These are phyloP conservation scores for Mycena latifolia DNA, from an alignment of 768 basidiomycete species.

Conservation along the genomic window DNA sequence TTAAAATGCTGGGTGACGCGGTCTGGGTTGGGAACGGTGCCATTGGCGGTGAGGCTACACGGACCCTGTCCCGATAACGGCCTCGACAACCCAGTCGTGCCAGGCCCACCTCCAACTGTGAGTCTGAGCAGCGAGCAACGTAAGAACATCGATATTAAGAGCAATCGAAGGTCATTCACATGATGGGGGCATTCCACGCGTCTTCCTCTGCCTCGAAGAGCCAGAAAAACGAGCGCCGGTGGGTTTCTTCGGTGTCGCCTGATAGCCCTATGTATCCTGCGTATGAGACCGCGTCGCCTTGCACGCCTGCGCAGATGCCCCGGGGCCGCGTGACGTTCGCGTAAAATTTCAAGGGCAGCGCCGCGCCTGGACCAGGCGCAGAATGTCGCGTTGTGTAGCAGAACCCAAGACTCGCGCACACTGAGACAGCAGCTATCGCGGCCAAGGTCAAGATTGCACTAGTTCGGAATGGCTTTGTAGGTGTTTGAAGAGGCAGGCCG, in stretches of 20 bases:
- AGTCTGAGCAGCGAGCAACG: constrained; percentile 37
- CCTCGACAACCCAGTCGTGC: constrained; percentile 41
- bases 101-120: constrained; percentile 46
- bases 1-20: constrained; percentile 30
- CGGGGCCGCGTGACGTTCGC: constrained; percentile 14
- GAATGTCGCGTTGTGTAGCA: constrained; percentile 6
- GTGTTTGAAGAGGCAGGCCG: not conserved
- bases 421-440: not conserved
- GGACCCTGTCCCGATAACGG: constrained; percentile 40
- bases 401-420: constrained; percentile 9
- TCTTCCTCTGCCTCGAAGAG: constrained; percentile 43
- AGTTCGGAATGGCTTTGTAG: not conserved
- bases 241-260: constrained; percentile 34
- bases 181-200: constrained; percentile 41
- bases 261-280: constrained; percentile 44
- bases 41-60: constrained; percentile 36
- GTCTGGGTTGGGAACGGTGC: constrained; percentile 37
- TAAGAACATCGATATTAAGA: too few relatives aligned
- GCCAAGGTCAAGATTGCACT: not conserved
- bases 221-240: constrained; percentile 42
- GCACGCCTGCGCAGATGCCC: constrained; percentile 6
- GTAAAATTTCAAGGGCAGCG: constrained; percentile 9
- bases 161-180: too few relatives aligned
- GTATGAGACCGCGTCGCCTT: constrained; percentile 31
- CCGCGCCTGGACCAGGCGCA: too few relatives aligned